These are phyloP conservation scores for Talaromyces thailandensis DNA, from an alignment of 495 filamentous ascomycete genomes.

Conservation along the genomic window DNA sequence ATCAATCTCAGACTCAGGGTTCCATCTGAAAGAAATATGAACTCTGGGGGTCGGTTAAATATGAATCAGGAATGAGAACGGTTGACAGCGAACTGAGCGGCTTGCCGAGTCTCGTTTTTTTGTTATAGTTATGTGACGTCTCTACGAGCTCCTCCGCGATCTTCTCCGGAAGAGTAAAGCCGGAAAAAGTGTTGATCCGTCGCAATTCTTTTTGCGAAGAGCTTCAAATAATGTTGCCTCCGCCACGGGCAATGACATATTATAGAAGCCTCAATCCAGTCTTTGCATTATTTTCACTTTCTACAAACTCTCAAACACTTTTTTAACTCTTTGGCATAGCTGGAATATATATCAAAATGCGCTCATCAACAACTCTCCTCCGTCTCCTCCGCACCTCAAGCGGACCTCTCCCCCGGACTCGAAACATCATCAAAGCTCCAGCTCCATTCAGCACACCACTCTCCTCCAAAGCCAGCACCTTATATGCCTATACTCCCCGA, in stretches of 20 bases:
- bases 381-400: conserved; percentile 12
- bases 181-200: conserved; percentile 19
- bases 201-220: conserved; percentile 11
- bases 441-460: conserved; percentile 11
- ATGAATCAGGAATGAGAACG: background rate
- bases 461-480: background rate
- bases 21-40: background rate
- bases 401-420: conserved; percentile 9
- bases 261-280: conserved; percentile 1
- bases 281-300: background rate
- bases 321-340: background rate
- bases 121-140: background rate
- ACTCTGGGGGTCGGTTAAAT: background rate
- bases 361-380: conserved; percentile 6
- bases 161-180: conserved; percentile 11
- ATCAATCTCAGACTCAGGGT: background rate
- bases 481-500: background rate
- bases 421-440: background rate
- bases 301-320: background rate
- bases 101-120: background rate
- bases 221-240: background rate
- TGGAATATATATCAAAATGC: conserved; percentile 4
- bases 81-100: too few species aligned
- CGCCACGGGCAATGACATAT: background rate
- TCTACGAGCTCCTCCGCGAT: conserved; percentile 1